Conservation (phyloP, 2,329 filamentous ascomycete species). For the Colletotrichum sp. region DNA sequence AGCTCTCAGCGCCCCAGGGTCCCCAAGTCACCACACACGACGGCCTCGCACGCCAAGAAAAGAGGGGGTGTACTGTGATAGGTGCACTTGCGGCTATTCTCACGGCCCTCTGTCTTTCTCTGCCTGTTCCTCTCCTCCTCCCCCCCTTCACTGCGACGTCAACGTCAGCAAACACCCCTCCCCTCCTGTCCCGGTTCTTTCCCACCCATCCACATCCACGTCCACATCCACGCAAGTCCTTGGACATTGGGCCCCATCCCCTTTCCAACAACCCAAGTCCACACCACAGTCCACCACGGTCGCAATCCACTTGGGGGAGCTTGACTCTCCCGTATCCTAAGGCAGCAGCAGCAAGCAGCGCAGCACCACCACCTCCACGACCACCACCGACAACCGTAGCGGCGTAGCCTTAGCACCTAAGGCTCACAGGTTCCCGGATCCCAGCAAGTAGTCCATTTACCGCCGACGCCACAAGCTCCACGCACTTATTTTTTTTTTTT, state of each 20-base stretch:
- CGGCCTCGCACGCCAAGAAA: neutral
- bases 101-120: neutral
- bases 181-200: neutral
- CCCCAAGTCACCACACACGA: neutral
- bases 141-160: constrained; percentile 9
- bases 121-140: neutral
- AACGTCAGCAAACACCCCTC: constrained; percentile 9
- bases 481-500: neutral
- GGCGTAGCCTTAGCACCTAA: neutral
- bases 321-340: neutral
- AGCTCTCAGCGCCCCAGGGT: neutral
- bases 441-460: constrained; percentile 16
- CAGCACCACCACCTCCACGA: neutral
- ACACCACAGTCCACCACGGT: neutral
- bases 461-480: constrained; percentile 18
- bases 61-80: constrained; percentile 8
- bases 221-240: neutral
- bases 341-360: neutral
- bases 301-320: neutral
- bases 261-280: neutral
- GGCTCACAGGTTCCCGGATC: constrained; percentile 6
- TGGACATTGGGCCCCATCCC: neutral
- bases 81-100: neutral
- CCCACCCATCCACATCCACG: neutral
- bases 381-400: neutral